Evolutionary conservation across 345 rosid genomes (phyloP), one percentile per base, ranked within the genome.

Genomic region (Bretschneidera sinensis): DNA sequence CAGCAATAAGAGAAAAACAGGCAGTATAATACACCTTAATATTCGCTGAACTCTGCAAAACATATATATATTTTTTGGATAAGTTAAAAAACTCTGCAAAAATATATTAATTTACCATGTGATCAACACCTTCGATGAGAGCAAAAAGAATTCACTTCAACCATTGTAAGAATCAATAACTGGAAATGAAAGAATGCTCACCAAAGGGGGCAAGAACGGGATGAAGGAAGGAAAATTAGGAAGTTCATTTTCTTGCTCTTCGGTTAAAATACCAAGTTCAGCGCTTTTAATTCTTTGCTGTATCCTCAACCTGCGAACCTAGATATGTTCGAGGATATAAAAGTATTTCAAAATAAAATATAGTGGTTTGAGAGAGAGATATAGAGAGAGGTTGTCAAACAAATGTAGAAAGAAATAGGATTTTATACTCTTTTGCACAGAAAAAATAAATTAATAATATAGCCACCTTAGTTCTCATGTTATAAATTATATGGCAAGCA

Each of bases 131-230:
- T 61, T 55, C 58, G 39, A 60, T 34, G n/a, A 69, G 21, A 28
- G 15, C 28, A 64, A 55, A 71, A 54, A 22, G 34, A 53, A 49
- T 18, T 54, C 49, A 49, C 21, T 23, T 14, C 21, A 15, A 17
- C 45, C 4, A 55, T 33, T 5, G 45, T 39, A 14, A 7, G 2
- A 39, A 39, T 39, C 16, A 39, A 39, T 11, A 39, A 14, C 8
- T 39, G 10, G 45, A 57, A 21, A 61, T 6, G 52, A 50, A 57
- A 50, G 45, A 58, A 49, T 49, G 52, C 85, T 77, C 31, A 88
- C 98, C 83, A 92, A 64, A 35, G 98, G 97, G 67, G 98, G 98
- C 74, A 92, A 79, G 78, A 92, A 92, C 3, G 98, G 98, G 50
- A 92, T 92, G 74, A 92, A 92, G 1, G 98, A 92, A 24, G 98